Evolutionary conservation across 2,329 filamentous ascomycete species (phyloP).

Genomic region (Aspergillus sp.): DNA sequence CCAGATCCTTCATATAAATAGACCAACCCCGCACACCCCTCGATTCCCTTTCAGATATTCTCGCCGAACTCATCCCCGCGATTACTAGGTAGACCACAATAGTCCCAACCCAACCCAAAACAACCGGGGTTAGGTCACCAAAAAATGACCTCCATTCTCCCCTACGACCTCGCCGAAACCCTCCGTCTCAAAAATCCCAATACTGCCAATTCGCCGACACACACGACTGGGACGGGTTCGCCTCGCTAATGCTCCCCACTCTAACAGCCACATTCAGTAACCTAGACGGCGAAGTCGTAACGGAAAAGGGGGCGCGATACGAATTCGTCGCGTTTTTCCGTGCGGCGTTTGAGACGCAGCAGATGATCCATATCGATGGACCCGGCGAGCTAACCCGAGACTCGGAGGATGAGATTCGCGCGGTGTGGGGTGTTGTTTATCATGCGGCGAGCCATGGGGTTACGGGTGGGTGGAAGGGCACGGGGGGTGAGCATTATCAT

Average conservation of each 20-base stretch:
- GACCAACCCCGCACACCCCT: too few species aligned
- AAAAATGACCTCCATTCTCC: not conserved
- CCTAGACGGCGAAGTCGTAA: not conserved
- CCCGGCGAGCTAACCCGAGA: conserved; percentile 1
- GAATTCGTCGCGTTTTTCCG: conserved; percentile 3
- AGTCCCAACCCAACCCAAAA: too few species aligned
- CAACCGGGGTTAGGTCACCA: too few species aligned
- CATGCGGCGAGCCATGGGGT: not conserved
- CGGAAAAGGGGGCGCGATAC: not conserved
- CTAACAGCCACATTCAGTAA: not conserved
- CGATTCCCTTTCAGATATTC: too few species aligned
- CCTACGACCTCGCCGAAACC: not conserved
- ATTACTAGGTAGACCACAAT: too few species aligned
- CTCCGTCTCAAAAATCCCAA: conserved; percentile 12
- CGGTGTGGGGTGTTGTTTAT: conserved; percentile 1
- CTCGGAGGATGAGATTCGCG: not conserved
- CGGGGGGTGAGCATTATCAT: conserved; percentile 10
- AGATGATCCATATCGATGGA: conserved; percentile 13
- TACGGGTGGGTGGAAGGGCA: not conserved
- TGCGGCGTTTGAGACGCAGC: conserved; percentile 3
- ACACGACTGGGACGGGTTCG: not conserved
- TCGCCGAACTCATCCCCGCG: too few species aligned
- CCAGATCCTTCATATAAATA: too few species aligned
- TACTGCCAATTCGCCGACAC: conserved; percentile 16
- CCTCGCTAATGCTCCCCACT: not conserved